phyloP scores from a whole-genome alignment of 1,139 yeast species.

The Hyphopichia wangnamkhiaoensis region DNA sequence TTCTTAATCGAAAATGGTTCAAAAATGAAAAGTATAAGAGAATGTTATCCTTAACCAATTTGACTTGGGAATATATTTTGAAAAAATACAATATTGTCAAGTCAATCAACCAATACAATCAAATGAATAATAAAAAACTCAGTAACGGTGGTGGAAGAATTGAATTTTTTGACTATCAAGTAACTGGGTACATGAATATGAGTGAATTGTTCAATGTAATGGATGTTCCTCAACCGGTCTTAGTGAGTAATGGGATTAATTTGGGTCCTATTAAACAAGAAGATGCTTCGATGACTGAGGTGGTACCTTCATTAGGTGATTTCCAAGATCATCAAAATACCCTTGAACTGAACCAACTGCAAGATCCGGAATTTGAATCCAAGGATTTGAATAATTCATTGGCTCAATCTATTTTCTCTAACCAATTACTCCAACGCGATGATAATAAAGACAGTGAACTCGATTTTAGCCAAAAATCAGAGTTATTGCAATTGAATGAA shows the following conservation, averaged over 20 bases:
- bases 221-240: constrained; percentile 45
- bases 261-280: constrained; percentile 5
- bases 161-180: constrained; percentile 44
- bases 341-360: constrained; percentile 3
- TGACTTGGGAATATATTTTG: constrained; percentile 47
- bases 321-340: constrained; percentile 5
- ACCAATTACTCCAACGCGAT: constrained; percentile 2
- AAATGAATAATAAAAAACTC: constrained; percentile 17
- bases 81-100: constrained; percentile 36
- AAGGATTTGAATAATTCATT: not conserved
- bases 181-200: constrained; percentile 40
- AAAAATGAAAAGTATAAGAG: constrained; percentile 49
- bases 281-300: constrained; percentile 4
- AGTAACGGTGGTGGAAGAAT: constrained; percentile 19
- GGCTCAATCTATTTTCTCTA: constrained; percentile 4
- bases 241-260: constrained; percentile 3
- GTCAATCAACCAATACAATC: constrained; percentile 30
- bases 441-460: constrained; percentile 5
- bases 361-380: not conserved
- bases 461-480: constrained; percentile 12
- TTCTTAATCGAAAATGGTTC: constrained; percentile 47
- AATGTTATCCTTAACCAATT: constrained; percentile 44
- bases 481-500: constrained; percentile 36
- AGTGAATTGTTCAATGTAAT: constrained; percentile 43
- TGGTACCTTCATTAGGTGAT: constrained; percentile 6